Base-by-base conservation (phyloP, 345 rosid species). In the Populus pruinosa region DNA sequence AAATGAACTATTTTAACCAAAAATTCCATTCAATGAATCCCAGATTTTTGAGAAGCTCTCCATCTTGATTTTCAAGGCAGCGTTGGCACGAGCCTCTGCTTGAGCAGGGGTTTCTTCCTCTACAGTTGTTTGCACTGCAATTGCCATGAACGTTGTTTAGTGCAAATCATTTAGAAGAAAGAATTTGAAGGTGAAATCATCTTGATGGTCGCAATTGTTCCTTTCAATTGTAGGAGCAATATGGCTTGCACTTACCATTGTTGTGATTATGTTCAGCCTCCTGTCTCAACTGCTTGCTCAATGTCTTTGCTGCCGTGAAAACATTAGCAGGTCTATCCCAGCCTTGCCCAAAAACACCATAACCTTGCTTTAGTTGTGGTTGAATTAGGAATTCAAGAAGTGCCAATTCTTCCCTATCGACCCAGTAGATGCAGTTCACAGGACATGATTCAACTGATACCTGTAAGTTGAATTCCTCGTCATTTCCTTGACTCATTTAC, bases 371-470 rank as follows among this genome's bases (percentile, higher is more conserved):
- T 0, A 67, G 85, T 77, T 82, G 87, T 44, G 94, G 91, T 55
- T 76, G 90, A 13, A 61, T 71, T 64, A 91, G 70, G 71, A 85
- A 87, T 79, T 91, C 92, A 8, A 88, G 90, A 79, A 88, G 81
- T n/a, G 69, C 78, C 62, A 89, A 27, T 50, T 91, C 92, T 77
- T 88, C 87, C 36, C 69, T 83, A 8, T 83, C 85, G 75, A 89
- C 91, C 94, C 89, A 82, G 67, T 87, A 77, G 59, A 88, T 91
- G 83, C 91, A 89, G 82, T 89, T 88, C 81, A 89, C 89, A 0
- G 93, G 95, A 79, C 93, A 89, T 0, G 91, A 89, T 29, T 89
- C 91, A 41, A 88, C 87, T 1, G 90, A 80, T 21, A 89, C 88
- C 91, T 87, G 84, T 17, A 78, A 64, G 41, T 25, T 66, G 11